Percentiles rank a stretch among this genome's conserved stretches.
Evolutionary conservation across 2,329 filamentous ascomycete genomes (phyloP).

Genomic region (Exophiala phaeomuriformis): DNA sequence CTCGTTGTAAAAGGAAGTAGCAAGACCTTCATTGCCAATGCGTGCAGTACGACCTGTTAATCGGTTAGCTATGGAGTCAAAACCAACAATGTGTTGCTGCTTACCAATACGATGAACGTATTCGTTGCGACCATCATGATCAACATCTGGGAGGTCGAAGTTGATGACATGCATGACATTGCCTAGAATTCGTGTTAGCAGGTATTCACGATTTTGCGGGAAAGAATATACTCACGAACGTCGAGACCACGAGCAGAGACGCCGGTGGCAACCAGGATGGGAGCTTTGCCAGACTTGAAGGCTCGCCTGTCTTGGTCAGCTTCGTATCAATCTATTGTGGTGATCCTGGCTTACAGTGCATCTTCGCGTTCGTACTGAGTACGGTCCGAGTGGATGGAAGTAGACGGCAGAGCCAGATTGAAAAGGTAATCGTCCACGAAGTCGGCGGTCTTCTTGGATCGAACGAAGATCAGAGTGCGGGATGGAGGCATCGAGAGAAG

Average conservation of each 20-base stretch:
- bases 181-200: constrained; percentile 54
- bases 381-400: constrained; percentile 80
- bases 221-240: constrained; percentile 9
- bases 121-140: constrained; percentile 82
- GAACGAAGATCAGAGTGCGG: constrained; percentile 85
- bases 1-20: constrained; percentile 83
- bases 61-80: constrained; percentile 3
- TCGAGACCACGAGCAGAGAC: constrained; percentile 74
- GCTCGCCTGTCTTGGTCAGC: constrained; percentile 31
- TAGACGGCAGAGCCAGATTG: constrained; percentile 70
- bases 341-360: constrained; percentile 55
- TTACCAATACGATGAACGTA: constrained; percentile 90
- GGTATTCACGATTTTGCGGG: not conserved
- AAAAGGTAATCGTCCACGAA: constrained; percentile 81
- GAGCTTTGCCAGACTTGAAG: constrained; percentile 67
- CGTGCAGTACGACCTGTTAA: constrained; percentile 75
- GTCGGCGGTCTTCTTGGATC: constrained; percentile 70
- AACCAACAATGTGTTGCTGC: not conserved
- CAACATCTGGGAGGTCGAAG: constrained; percentile 69
- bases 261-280: constrained; percentile 79
- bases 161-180: constrained; percentile 91
- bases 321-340: not conserved
- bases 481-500: constrained; percentile 62
- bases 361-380: constrained; percentile 90
- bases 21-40: constrained; percentile 78